phyloP scores from a whole-genome alignment of 2,329 filamentous ascomycete genomes.

The Biscogniauxia marginata region DNA sequence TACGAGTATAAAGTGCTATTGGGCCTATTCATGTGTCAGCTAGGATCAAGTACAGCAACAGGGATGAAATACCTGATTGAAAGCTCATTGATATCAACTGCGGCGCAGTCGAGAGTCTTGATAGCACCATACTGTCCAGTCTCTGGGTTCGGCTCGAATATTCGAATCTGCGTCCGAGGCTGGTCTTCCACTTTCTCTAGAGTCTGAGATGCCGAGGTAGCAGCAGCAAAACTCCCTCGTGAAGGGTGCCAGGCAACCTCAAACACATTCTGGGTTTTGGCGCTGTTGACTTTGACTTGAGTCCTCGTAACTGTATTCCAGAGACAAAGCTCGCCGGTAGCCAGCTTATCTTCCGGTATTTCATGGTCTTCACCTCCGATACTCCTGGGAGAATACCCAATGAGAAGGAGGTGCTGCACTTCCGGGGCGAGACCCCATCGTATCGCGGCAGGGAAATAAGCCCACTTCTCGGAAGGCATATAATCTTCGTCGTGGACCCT shows the following conservation, averaged over 20 bases:
- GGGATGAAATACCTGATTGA: constrained; percentile 43
- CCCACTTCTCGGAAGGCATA: constrained; percentile 50
- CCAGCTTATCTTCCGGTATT: constrained; percentile 57
- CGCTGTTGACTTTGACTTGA: constrained; percentile 48
- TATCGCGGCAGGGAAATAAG: constrained; percentile 62
- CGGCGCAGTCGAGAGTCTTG: constrained; percentile 58
- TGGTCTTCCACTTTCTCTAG: constrained; percentile 40
- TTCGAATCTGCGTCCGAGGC: constrained; percentile 55
- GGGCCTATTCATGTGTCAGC: constrained; percentile 39
- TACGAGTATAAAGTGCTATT: constrained; percentile 52
- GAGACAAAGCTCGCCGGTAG: constrained; percentile 59
- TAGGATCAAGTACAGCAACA: neutral
- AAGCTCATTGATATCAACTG: constrained; percentile 62
- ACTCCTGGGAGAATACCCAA: constrained; percentile 63
- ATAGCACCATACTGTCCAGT: constrained; percentile 43
- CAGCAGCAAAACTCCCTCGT: constrained; percentile 52
- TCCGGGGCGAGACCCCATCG: constrained; percentile 53
- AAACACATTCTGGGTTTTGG: constrained; percentile 59
- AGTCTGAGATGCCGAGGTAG: constrained; percentile 53
- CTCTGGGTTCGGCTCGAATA: constrained; percentile 43
- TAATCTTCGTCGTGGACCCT: constrained; percentile 33
- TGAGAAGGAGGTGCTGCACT: constrained; percentile 53
- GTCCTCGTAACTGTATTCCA: constrained; percentile 51
- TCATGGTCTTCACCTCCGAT: constrained; percentile 51
- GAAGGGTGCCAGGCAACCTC: constrained; percentile 63